A percentile compares a stretch with the other conserved stretches of the same genome.
phyloP scores from a whole-genome alignment of 768 basidiomycete species.

The Pleurotus citrinopileatus region DNA sequence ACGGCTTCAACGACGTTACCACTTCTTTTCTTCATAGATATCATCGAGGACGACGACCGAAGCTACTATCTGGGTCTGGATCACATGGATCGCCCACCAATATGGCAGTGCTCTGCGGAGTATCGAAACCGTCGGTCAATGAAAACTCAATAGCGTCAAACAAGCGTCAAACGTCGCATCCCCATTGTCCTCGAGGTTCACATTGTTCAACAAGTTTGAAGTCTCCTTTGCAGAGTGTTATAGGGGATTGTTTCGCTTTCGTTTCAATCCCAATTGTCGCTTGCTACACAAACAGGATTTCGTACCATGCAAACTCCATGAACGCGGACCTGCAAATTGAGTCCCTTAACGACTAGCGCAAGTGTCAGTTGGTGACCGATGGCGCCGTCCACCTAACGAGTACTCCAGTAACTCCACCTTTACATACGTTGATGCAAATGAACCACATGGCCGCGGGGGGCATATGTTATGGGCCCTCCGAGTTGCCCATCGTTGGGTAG shows the following conservation, averaged over 20 bases:
- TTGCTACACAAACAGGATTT: neutral
- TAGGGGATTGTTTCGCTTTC: neutral
- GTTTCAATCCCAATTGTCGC: neutral
- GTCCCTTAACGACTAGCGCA: too few relatives aligned
- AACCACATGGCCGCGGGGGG: neutral
- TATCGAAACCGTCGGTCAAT: conserved; percentile 1
- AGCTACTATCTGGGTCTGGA: neutral
- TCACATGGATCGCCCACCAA: neutral
- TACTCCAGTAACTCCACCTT: neutral
- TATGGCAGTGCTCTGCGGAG: neutral
- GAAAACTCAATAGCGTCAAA: neutral
- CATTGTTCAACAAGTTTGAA: conserved; percentile 2
- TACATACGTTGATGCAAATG: neutral
- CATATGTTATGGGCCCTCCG: neutral
- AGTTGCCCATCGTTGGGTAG: neutral
- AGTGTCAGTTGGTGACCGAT: too few relatives aligned
- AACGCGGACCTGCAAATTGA: too few relatives aligned
- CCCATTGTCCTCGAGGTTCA: neutral
- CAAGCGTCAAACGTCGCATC: conserved; percentile 8
- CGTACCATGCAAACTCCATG: neutral
- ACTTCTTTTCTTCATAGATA: neutral
- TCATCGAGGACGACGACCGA: neutral
- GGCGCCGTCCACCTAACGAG: too few relatives aligned
- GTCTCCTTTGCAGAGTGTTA: too few relatives aligned
- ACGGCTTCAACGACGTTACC: neutral